Conservation (phyloP, 768 basidiomycete species). For the Kondoa malvinella region DNA sequence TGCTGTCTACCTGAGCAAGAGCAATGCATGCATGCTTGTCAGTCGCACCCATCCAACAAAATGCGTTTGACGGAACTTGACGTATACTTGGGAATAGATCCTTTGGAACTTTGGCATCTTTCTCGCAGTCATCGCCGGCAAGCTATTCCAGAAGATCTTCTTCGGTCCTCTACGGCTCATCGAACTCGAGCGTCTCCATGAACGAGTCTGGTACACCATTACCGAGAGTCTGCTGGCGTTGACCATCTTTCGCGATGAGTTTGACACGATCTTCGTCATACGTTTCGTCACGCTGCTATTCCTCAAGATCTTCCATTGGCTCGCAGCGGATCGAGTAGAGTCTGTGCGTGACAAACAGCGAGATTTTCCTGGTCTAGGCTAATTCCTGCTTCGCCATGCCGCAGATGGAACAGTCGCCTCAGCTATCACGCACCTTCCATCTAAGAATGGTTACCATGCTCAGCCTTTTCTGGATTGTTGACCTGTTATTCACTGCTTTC, state of each 20-base stretch:
- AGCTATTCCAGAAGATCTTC: slow-evolving; percentile 67
- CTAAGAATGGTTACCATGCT: slow-evolving; percentile 62
- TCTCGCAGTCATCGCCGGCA: slow-evolving; percentile 55
- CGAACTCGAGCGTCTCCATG: slow-evolving; percentile 92
- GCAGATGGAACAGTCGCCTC: slow-evolving; percentile 95
- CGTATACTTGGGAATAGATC: slow-evolving; percentile 39
- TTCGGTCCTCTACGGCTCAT: slow-evolving; percentile 72
- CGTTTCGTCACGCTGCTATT: slow-evolving; percentile 92
- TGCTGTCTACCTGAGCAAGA: slow-evolving; percentile 77
- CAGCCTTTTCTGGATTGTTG: slow-evolving; percentile 52
- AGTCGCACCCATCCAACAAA: slow-evolving; percentile 26
- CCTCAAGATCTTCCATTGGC: slow-evolving; percentile 96
- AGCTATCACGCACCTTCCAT: slow-evolving; percentile 74
- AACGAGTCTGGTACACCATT: slow-evolving; percentile 90
- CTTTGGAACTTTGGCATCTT: slow-evolving; percentile 80
- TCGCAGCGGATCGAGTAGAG: slow-evolving; percentile 85
- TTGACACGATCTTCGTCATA: slow-evolving; percentile 74
- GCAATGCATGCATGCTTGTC: slow-evolving; percentile 81
- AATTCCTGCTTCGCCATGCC: too few species aligned
- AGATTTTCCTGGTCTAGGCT: too few species aligned
- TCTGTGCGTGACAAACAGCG: too few species aligned
- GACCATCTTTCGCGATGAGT: slow-evolving; percentile 92
- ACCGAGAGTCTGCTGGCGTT: slow-evolving; percentile 91
- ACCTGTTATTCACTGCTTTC: slow-evolving; percentile 59
- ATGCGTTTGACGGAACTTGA: background rate